Percentiles rank a stretch among this genome's conserved stretches.
Conservation (phyloP, 2,329 filamentous ascomycete genomes). For the Trichoderma gracile region DNA sequence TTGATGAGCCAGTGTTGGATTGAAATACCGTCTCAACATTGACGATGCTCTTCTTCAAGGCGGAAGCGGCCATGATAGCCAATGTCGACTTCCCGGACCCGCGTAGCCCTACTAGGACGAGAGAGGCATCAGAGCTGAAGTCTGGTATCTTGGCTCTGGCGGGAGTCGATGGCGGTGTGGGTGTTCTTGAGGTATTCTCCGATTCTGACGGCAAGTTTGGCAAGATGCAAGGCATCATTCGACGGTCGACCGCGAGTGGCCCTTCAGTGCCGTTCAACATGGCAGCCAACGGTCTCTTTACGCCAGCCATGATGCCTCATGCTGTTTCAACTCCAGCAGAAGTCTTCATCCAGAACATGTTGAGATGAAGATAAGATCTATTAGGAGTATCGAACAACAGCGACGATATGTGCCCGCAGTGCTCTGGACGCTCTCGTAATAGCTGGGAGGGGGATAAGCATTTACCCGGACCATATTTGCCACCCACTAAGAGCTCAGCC, state of each 20-base stretch:
- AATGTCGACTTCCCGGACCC: constrained; percentile 19
- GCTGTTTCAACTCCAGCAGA: background rate
- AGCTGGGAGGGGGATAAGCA: constrained; percentile 1
- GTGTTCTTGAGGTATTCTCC: constrained; percentile 10
- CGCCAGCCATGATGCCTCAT: constrained; percentile 21
- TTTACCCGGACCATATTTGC: constrained; percentile 10
- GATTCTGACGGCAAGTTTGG: background rate
- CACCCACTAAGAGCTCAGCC: constrained; percentile 1
- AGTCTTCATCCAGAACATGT: background rate
- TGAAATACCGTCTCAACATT: constrained; percentile 15
- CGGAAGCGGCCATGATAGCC: constrained; percentile 18
- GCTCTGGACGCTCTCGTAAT: too few relatives aligned
- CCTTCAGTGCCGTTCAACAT: constrained; percentile 11
- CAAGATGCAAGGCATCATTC: background rate
- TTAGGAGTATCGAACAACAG: too few relatives aligned
- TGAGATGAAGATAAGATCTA: too few relatives aligned
- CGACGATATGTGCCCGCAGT: too few relatives aligned
- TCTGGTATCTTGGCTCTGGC: constrained; percentile 3
- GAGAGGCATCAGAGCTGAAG: constrained; percentile 14
- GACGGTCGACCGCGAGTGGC: background rate
- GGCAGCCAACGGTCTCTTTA: constrained; percentile 14
- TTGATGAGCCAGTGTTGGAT: constrained; percentile 3
- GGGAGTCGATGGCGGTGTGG: constrained; percentile 3
- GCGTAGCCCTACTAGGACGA: constrained; percentile 11
- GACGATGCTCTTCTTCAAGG: constrained; percentile 18